Percentiles rank a stretch among this genome's conserved stretches.
Evolutionary conservation across 2,329 filamentous ascomycete genomes (phyloP).

Genomic region (Monilinia vaccinii-corymbosi): DNA sequence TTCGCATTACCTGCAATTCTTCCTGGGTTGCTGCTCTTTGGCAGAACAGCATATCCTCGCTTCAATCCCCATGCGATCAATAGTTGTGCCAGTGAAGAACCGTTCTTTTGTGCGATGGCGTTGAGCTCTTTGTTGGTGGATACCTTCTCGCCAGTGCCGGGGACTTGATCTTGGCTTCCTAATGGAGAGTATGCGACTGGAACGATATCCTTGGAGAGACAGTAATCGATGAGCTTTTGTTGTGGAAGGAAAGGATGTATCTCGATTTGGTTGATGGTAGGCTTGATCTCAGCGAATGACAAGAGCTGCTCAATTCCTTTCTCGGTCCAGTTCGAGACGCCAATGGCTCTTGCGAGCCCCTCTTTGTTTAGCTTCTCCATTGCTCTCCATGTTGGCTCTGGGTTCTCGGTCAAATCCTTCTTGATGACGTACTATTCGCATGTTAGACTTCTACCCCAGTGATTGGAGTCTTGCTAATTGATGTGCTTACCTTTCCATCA

Average conservation of each 20-base stretch:
- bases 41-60: constrained; percentile 60
- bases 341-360: constrained; percentile 50
- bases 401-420: constrained; percentile 57
- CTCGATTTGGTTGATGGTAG: constrained; percentile 50
- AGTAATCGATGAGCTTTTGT: constrained; percentile 61
- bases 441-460: constrained; percentile 9
- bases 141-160: constrained; percentile 58
- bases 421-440: constrained; percentile 47
- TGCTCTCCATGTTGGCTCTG: constrained; percentile 60
- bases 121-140: constrained; percentile 51
- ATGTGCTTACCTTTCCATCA: constrained; percentile 38
- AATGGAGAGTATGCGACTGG: constrained; percentile 65
- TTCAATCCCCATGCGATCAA: constrained; percentile 65
- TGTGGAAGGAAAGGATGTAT: constrained; percentile 66
- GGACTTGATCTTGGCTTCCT: constrained; percentile 54
- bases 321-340: constrained; percentile 50
- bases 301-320: constrained; percentile 46
- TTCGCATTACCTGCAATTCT: constrained; percentile 63
- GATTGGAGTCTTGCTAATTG: background rate
- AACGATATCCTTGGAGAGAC: constrained; percentile 58
- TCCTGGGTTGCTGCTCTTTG: constrained; percentile 61
- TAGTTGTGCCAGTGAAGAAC: constrained; percentile 50
- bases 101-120: constrained; percentile 55
- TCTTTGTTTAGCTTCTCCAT: constrained; percentile 58
- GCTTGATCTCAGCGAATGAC: constrained; percentile 37